Percentiles rank a stretch among this genome's conserved stretches.
phyloP scores from a whole-genome alignment of 208 protist genomes.

The Leishmania arabica region DNA sequence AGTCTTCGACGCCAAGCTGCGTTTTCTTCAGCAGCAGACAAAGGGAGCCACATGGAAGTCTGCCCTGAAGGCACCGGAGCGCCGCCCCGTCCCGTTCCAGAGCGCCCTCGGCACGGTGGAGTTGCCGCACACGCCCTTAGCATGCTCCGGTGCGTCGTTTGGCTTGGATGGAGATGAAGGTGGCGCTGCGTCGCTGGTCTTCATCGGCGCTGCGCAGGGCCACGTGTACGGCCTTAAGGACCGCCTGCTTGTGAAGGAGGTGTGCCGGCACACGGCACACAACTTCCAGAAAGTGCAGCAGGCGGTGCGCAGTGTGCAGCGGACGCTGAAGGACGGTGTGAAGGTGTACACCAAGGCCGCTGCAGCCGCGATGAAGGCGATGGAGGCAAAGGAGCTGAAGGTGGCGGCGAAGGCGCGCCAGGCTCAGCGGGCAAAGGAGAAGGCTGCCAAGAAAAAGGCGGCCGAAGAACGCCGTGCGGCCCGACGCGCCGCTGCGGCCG shows the following conservation, averaged over 20 bases:
- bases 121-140: constrained; percentile 54
- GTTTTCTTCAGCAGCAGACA: constrained; percentile 27
- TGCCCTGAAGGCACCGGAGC: constrained; percentile 55
- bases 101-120: constrained; percentile 60
- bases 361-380: constrained; percentile 37
- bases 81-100: constrained; percentile 39
- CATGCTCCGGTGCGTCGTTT: constrained; percentile 21
- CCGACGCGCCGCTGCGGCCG: constrained; percentile 21
- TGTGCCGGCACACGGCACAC: constrained; percentile 49
- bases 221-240: constrained; percentile 67
- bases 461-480: constrained; percentile 35
- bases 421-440: constrained; percentile 32
- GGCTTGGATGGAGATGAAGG: constrained; percentile 12
- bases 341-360: constrained; percentile 42
- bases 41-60: constrained; percentile 40
- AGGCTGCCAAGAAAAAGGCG: constrained; percentile 45
- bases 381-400: constrained; percentile 43
- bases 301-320: constrained; percentile 41
- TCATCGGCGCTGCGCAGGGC: constrained; percentile 61
- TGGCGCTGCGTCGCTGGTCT: constrained; percentile 36
- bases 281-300: constrained; percentile 47
- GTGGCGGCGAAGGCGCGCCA: constrained; percentile 38
- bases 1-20: constrained; percentile 18
- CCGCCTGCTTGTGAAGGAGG: constrained; percentile 40
- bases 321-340: constrained; percentile 41